Percentiles rank a stretch among this genome's conserved stretches.
These are phyloP conservation scores for Haplographium delicatum DNA, from an alignment of 495 filamentous ascomycete genomes.

Conservation along the genomic window DNA sequence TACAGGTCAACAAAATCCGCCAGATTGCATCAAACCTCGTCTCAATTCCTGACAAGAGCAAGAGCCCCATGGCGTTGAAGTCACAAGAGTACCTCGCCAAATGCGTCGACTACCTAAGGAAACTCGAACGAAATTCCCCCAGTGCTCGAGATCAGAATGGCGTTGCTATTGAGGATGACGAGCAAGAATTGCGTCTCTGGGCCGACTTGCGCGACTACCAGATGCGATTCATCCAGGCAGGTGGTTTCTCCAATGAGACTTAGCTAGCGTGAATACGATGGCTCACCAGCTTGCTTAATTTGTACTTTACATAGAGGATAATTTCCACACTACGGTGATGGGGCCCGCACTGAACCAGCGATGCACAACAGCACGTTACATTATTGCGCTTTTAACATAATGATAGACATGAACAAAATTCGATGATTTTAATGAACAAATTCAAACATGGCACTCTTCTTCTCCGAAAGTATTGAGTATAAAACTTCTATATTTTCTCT, in stretches of 20 bases:
- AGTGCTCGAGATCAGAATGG: slow-evolving; percentile 49
- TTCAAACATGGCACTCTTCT: too few relatives aligned
- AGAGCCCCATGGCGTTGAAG: slow-evolving; percentile 48
- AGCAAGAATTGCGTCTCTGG: slow-evolving; percentile 68
- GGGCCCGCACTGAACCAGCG: too few relatives aligned
- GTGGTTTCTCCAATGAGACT: slow-evolving; percentile 39
- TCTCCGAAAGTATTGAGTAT: too few relatives aligned
- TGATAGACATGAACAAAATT: too few relatives aligned
- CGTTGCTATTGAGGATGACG: slow-evolving; percentile 45
- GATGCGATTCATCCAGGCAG: slow-evolving; percentile 60
- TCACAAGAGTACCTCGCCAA: slow-evolving; percentile 60
- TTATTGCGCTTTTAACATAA: too few relatives aligned
- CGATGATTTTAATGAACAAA: too few relatives aligned
- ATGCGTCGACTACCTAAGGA: slow-evolving; percentile 66
- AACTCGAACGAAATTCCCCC: slow-evolving; percentile 54
- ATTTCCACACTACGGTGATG: too few relatives aligned
- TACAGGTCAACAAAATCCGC: slow-evolving; percentile 60
- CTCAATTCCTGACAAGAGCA: slow-evolving; percentile 50
- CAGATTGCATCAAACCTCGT: slow-evolving; percentile 72
- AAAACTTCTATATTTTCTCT: too few relatives aligned
- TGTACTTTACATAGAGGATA: too few relatives aligned
- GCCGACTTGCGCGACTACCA: slow-evolving; percentile 70
- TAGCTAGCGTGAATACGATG: too few relatives aligned
- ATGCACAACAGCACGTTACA: too few relatives aligned
- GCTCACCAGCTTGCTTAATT: slow-evolving; percentile 56